Conservation (phyloP, 441 rosid species). For the Raphanus hybrid region DNA sequence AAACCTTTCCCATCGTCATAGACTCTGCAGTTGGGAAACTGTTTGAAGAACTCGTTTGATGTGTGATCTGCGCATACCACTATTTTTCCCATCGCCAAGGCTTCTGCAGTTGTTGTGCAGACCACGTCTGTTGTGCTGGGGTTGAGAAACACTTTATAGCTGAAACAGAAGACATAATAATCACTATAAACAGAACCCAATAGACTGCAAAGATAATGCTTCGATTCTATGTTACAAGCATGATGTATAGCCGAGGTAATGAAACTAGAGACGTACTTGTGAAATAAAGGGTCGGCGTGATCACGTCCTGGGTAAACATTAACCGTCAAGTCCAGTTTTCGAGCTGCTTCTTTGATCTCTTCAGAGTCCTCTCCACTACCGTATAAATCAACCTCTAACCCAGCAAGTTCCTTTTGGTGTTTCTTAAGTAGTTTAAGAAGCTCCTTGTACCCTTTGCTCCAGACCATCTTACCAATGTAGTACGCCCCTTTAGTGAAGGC, state of each 20-base stretch:
- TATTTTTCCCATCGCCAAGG: slow-evolving; percentile 93
- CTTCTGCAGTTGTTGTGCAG: slow-evolving; percentile 97
- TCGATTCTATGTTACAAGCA: not conserved
- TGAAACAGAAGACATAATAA: slow-evolving; percentile 35
- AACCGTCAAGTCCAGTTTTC: slow-evolving; percentile 60
- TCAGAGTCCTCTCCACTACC: slow-evolving; percentile 92
- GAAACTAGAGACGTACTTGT: slow-evolving; percentile 64
- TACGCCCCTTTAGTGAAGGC: slow-evolving; percentile 76
- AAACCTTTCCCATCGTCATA: slow-evolving; percentile 61
- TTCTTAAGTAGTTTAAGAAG: slow-evolving; percentile 71
- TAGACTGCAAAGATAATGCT: not conserved
- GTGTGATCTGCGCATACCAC: slow-evolving; percentile 87
- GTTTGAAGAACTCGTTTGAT: slow-evolving; percentile 93
- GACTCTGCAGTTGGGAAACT: slow-evolving; percentile 78
- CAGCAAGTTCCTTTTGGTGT: slow-evolving; percentile 75
- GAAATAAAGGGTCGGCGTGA: slow-evolving; percentile 87
- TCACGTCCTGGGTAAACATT: slow-evolving; percentile 86
- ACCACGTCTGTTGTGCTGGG: slow-evolving; percentile 99
- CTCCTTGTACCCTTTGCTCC: slow-evolving; percentile 98
- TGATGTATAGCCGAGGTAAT: slow-evolving; percentile 8
- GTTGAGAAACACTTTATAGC: slow-evolving; percentile 91
- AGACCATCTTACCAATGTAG: slow-evolving; percentile 94
- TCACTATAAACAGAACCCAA: not conserved
- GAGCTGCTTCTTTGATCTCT: slow-evolving; percentile 67
- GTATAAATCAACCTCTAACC: slow-evolving; percentile 80